A percentile compares a stretch with the other conserved stretches of the same genome.
These are phyloP conservation scores for Acacia acuminata DNA, from an alignment of 306 rosid species.

Conservation along the genomic window DNA sequence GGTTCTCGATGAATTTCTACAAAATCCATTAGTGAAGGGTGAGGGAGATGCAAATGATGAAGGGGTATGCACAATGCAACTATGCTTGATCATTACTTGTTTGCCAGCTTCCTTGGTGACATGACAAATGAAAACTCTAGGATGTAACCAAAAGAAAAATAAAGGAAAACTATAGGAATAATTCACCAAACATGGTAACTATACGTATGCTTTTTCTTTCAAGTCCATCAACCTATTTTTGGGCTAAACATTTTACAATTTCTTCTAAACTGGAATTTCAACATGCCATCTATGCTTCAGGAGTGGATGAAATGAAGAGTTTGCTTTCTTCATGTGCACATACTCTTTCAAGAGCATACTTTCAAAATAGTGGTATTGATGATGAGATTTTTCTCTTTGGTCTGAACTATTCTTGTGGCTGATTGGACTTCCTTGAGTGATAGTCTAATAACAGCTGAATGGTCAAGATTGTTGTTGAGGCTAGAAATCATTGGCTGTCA, in stretches of 20 bases:
- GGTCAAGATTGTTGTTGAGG: background rate
- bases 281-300: background rate
- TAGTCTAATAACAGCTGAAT: background rate
- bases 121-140: background rate
- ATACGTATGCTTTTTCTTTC: slow-evolving; percentile 27
- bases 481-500: background rate
- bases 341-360: background rate
- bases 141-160: no score
- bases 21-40: slow-evolving; percentile 75
- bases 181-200: slow-evolving; percentile 1
- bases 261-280: background rate
- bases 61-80: slow-evolving; percentile 51
- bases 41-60: slow-evolving; percentile 47
- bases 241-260: background rate
- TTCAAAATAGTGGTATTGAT: background rate
- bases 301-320: slow-evolving; percentile 11
- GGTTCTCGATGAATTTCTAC: slow-evolving; percentile 73
- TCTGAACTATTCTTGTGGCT: background rate
- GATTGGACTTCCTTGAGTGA: background rate
- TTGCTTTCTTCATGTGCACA: slow-evolving; percentile 9
- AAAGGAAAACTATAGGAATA: background rate
- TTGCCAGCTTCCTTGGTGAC: background rate
- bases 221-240: background rate
- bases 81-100: background rate
- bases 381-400: background rate